A percentile compares a stretch with the other conserved stretches of the same genome.
phyloP scores from a whole-genome alignment of 1,284 basidiomycete species.

The Cryptococcus floricola region DNA sequence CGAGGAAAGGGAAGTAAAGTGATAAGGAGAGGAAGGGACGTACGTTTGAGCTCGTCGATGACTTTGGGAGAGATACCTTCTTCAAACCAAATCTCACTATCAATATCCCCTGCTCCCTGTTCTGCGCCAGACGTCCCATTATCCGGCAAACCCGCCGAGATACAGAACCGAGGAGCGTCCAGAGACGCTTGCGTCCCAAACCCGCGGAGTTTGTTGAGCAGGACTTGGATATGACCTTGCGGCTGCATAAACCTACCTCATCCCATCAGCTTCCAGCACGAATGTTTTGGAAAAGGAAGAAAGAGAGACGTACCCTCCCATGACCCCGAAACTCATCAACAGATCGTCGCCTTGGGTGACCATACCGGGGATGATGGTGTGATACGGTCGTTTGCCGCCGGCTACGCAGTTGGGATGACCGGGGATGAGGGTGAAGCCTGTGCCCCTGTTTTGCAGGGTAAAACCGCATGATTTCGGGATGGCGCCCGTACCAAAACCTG shows the following conservation, averaged over 20 bases:
- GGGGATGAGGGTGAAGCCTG: constrained; percentile 72
- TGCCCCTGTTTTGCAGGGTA: constrained; percentile 89
- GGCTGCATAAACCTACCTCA: constrained; percentile 74
- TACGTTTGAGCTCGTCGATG: constrained; percentile 61
- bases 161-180: constrained; percentile 93
- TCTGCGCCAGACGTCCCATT: constrained; percentile 52
- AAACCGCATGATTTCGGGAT: constrained; percentile 91
- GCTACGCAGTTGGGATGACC: constrained; percentile 77
- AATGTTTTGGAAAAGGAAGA: neutral
- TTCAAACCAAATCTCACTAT: constrained; percentile 82
- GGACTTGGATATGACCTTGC: constrained; percentile 80
- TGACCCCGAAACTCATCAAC: constrained; percentile 84
- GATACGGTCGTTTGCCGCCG: constrained; percentile 86
- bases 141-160: constrained; percentile 75
- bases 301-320: constrained; percentile 57
- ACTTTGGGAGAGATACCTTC: constrained; percentile 67
- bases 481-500: constrained; percentile 59
- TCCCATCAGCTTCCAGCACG: neutral
- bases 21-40: constrained; percentile 17
- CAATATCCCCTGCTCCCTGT: constrained; percentile 61
- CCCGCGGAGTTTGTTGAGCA: constrained; percentile 85
- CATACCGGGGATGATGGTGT: constrained; percentile 89
- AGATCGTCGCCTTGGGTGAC: constrained; percentile 76
- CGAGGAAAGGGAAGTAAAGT: constrained; percentile 11
- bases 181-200: constrained; percentile 69